Evolutionary conservation across 2,329 filamentous ascomycete genomes (phyloP), one percentile per base, ranked within the genome.

Genomic region (Fusarium denticulatum): DNA sequence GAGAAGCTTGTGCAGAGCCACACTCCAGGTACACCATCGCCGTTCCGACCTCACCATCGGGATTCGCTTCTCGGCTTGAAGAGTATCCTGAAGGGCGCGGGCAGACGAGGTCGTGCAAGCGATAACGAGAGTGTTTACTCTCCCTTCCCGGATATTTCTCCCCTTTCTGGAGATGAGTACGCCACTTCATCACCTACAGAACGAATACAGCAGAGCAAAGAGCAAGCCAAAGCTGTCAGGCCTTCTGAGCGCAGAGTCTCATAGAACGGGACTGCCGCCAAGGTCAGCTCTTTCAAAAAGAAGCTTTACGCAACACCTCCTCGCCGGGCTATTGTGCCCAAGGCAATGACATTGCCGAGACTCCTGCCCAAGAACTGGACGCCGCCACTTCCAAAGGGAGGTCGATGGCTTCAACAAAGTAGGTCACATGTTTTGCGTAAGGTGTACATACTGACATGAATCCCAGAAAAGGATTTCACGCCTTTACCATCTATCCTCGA

Each of bases 1-100:
- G 53, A 67, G 6, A 50, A 37, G 16, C 71, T 76, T 13, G 15
- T 37, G 30, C 20, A 42, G 26, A 50, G 9, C 5, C 59, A 58
- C 24, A 58, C 47, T 34, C 64, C 57, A 16, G 58, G 39, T 13
- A 67, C 62, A 12, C 62, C 65, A 20, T 42, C 55, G 12, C 57
- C 56, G 7, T 78, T 73, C 57, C 61, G 60, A 30, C 76, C 72
- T 20, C 74, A 65, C 47, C 75, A 78, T 47, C 67, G 74, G 9
- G 59, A 69, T 18, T 47, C 62, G 14, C 47, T 72, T 3, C 16
- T 76, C 14, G 71, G 74, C n/a, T 45, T 77, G 26, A 78, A 61
- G 52, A 52, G 75, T 13, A 78, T 78, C 32, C 62, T 78, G 5
- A 78, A 73, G 42, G 36, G 46, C 15, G 43, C 69, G 32, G 37